These are phyloP conservation scores for Podospora pseudopauciseta DNA, from an alignment of 495 filamentous ascomycete species.

Conservation along the genomic window DNA sequence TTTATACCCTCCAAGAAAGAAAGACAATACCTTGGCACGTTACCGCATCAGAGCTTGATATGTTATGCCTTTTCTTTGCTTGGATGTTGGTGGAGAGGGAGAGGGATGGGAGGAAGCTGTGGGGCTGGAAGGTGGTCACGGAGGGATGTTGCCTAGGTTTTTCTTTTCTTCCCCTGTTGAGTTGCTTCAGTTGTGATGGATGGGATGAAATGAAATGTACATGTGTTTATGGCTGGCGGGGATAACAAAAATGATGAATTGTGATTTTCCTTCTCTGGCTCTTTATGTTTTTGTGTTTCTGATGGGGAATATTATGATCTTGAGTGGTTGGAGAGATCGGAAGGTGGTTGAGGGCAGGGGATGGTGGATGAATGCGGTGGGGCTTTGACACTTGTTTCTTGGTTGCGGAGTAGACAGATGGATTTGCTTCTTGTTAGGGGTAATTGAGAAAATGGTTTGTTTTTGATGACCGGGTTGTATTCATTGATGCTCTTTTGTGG, in stretches of 20 bases:
- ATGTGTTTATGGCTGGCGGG: background rate
- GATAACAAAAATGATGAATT: background rate
- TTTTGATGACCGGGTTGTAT: too few relatives aligned
- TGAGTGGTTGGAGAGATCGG: too few relatives aligned
- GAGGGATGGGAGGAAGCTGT: background rate
- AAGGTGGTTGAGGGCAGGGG: too few relatives aligned
- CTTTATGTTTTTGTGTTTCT: background rate
- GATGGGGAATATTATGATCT: too few relatives aligned
- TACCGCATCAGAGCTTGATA: background rate
- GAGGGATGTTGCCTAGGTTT: background rate
- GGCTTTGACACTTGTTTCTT: too few relatives aligned
- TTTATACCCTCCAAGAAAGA: background rate
- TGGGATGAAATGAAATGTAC: background rate
- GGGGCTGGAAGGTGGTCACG: background rate
- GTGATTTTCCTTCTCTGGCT: background rate
- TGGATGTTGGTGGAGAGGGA: background rate
- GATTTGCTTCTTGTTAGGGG: too few relatives aligned
- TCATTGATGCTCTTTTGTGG: too few relatives aligned
- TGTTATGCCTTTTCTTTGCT: background rate
- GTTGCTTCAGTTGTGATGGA: background rate
- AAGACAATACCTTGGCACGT: background rate
- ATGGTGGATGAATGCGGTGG: too few relatives aligned
- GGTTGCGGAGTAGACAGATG: too few relatives aligned
- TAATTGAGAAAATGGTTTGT: too few relatives aligned
- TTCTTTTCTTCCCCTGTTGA: background rate